Evolutionary conservation across 805 yeast species (phyloP), one percentile per base, ranked within the genome.

Genomic region (Candida alai): DNA sequence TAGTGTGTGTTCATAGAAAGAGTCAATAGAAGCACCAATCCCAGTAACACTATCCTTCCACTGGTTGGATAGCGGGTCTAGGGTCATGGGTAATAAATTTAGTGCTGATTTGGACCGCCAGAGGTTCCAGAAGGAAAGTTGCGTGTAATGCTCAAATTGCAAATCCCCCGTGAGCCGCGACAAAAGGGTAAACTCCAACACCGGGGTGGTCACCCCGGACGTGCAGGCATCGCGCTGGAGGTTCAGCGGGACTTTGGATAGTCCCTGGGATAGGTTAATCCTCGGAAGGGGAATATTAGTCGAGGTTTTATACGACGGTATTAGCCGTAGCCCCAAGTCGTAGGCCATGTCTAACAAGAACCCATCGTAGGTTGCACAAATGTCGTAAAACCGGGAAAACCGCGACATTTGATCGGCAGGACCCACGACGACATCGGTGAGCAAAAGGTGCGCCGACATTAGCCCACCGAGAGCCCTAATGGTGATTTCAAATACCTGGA

Each of bases 1-100:
- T 26, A 86, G 67, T 0, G 95, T 84, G 56, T 88, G 85, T 51
- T 89, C 97, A 52, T 81, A 89, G 49, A 85, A 85, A 0, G 96
- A 86, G 56, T 89, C 97, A 11, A 86, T 74, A 2, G 95, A 83
- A 0, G 97, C 97, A 2, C 97, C 97, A 7, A 84, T 70, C 0
- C 96, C 96, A 0, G 93, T 76, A 25, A 78, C 58, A 0, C 70
- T 53, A 36, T 81, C 81, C 25, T 65, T 58, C 76, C 85, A 78
- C 24, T 54, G 49, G 22, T 78, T 76, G 0, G 66, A 57, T 1
- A 65, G 48, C 0, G 89, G 81, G 40, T 81, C 79, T 4, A 88
- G 63, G 0, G 89, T 70, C 85, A 84, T 82, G 2, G 96, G 95
- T 10, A 90, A 48, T 19, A 90, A 61, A 43, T 84, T 77, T 10